Evolutionary conservation across 2,329 filamentous ascomycete species (phyloP), one percentile per base, ranked within the genome.

Genomic region (Talaromyces sp.): DNA sequence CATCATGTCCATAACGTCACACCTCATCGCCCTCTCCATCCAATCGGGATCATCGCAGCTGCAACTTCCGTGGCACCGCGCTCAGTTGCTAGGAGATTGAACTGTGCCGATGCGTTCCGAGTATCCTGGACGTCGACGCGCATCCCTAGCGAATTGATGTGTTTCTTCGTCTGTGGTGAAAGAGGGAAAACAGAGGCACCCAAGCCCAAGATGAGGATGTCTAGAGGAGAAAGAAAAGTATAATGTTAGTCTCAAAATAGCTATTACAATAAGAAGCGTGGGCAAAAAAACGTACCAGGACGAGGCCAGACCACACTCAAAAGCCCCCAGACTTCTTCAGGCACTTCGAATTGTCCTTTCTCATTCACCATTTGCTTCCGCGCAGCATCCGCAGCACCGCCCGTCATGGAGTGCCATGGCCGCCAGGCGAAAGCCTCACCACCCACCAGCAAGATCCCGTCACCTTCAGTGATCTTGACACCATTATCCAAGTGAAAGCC

Each of bases 21-120:
- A 4, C 34, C 18, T 50, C 56, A 67, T 58, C 65, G 59, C 50
- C 73, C 89, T 68, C 82, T 85, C 91, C 91, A 96, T 2, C 92
- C 92, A 59, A 95, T 83, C 0, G 93, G 93, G 75, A 98, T 85
- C 76, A 99, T 74, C 9, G 92, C 94, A 2, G 92, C 94, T 31
- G 92, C 94, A 64, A 98, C 87, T 69, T 94, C 89, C 23, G 87
- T 83, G 5, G 95, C 87, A 1, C 95, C 94, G 57, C 95, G 82
- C 79, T 99, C 95, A 18, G 92, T 98, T n/a, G 92, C 94, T 60
- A 99, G 79, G 70, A 99, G 74, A 73, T 99, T 99, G 76, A 95
- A 99, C 74, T 97, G 92, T 36, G 93, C 89, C 1, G 94, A 91
- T 8, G 95, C 95, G 76, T 98, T 98, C 65, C 92, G 83, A 34